Conservation (phyloP, 179 eudicot species). For the Beta corolliflora region DNA sequence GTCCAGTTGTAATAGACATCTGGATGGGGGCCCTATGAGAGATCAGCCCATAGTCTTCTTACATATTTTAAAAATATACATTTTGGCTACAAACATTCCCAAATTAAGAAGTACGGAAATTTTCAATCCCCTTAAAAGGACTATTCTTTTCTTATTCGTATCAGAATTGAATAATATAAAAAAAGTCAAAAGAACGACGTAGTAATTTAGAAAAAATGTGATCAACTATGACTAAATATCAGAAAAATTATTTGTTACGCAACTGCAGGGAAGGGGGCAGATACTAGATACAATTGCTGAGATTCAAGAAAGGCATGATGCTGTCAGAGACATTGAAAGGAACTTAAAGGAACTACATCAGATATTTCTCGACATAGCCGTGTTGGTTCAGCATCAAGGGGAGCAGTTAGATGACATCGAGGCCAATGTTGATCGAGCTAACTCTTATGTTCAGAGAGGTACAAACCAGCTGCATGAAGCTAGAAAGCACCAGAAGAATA, state of each 20-base stretch:
- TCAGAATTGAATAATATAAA: not conserved
- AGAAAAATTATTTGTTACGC: not conserved
- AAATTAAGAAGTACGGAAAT: no score
- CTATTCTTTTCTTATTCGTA: no score
- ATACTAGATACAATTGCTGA: constrained; percentile 81
- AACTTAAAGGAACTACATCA: constrained; percentile 75
- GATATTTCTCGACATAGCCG: constrained; percentile 85
- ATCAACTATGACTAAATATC: not conserved
- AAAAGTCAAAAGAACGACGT: not conserved
- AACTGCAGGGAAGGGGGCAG: constrained; percentile 75
- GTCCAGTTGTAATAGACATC: no score
- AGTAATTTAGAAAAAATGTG: not conserved
- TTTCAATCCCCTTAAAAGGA: no score
- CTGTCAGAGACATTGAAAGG: constrained; percentile 76
- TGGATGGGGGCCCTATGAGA: no score
- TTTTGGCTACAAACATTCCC: no score
- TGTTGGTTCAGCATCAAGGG: constrained; percentile 74
- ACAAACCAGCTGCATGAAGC: constrained; percentile 57
- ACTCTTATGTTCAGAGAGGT: constrained; percentile 60
- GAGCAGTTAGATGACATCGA: constrained; percentile 78
- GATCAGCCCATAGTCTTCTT: no score
- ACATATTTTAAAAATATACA: no score
- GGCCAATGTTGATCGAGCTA: constrained; percentile 61
- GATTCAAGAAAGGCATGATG: constrained; percentile 93
- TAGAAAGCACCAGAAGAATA: constrained; percentile 23